These are phyloP conservation scores for Paraphaeosphaeria sporulosa DNA, from an alignment of 2,329 filamentous ascomycete genomes.

Conservation along the genomic window DNA sequence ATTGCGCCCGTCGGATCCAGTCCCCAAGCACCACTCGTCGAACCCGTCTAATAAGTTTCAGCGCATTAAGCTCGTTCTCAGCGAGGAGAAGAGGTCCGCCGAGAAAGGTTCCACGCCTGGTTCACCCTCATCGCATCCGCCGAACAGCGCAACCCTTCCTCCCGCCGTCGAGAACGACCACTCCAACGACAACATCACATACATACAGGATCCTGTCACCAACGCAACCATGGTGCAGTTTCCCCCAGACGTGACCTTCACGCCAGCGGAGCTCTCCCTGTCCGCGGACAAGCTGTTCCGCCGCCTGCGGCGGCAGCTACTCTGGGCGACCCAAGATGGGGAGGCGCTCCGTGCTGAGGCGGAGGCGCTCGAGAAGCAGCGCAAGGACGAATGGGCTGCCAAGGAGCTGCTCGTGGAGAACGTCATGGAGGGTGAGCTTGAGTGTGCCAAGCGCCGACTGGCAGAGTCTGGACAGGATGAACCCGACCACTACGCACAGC, in stretches of 20 bases:
- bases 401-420: conserved; percentile 83
- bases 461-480: conserved; percentile 44
- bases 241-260: conserved; percentile 67
- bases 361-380: conserved; percentile 69
- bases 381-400: conserved; percentile 77
- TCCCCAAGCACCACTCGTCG: conserved; percentile 68
- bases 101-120: conserved; percentile 45
- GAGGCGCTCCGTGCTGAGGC: conserved; percentile 71
- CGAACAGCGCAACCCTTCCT: conserved; percentile 32
- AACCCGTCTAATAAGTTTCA: conserved; percentile 57
- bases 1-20: conserved; percentile 75
- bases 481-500: conserved; percentile 37
- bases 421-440: conserved; percentile 74
- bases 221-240: conserved; percentile 64
- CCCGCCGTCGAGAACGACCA: conserved; percentile 46
- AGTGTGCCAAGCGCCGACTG: conserved; percentile 37
- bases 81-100: conserved; percentile 41
- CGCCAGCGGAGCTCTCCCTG: conserved; percentile 68
- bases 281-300: conserved; percentile 73
- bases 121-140: conserved; percentile 42
- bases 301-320: conserved; percentile 68
- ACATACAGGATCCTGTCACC: conserved; percentile 67
- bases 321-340: conserved; percentile 74
- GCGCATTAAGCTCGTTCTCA: conserved; percentile 54
- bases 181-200: conserved; percentile 64